A percentile compares a stretch with the other conserved stretches of the same genome.
These are phyloP conservation scores for Vishniacozyma victoriae DNA, from an alignment of 768 basidiomycete species.

Conservation along the genomic window DNA sequence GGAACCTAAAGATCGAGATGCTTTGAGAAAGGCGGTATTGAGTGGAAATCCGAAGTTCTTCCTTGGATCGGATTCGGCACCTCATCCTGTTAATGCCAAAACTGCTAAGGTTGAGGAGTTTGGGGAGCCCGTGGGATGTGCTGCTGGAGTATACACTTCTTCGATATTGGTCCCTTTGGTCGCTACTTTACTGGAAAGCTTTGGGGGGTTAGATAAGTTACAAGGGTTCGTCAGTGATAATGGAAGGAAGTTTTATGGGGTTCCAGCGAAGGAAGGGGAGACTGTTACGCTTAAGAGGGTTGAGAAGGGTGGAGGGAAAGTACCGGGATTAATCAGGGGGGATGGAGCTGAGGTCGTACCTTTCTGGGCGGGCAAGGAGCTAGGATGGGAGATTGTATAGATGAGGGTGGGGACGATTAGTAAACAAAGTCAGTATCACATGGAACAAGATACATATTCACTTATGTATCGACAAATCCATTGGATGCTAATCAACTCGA, in stretches of 20 bases:
- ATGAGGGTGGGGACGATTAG: too few species aligned
- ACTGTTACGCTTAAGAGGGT: conserved; percentile 38
- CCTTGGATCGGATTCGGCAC: conserved; percentile 93
- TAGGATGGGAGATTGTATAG: conserved; percentile 60
- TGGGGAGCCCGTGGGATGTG: conserved; percentile 65
- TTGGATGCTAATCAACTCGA: too few species aligned
- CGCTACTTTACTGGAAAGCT: conserved; percentile 79
- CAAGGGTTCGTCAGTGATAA: conserved; percentile 70
- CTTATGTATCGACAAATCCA: too few species aligned
- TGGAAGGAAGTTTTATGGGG: conserved; percentile 73
- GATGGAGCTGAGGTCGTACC: conserved; percentile 56
- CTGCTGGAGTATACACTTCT: conserved; percentile 93
- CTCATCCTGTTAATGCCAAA: conserved; percentile 60
- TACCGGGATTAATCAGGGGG: conserved; percentile 50
- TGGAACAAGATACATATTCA: too few species aligned
- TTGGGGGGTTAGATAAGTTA: conserved; percentile 75
- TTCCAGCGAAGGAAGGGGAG: conserved; percentile 29
- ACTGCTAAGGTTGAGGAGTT: conserved; percentile 23
- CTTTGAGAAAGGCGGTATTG: conserved; percentile 67
- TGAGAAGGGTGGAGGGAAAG: conserved; percentile 14
- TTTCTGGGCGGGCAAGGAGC: conserved; percentile 77
- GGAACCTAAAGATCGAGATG: conserved; percentile 81
- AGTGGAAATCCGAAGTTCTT: conserved; percentile 90
- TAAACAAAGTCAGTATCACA: too few species aligned
- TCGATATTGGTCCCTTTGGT: conserved; percentile 84